phyloP scores from a whole-genome alignment of 2,329 filamentous ascomycete species.

The Hirsutella thompsonii region DNA sequence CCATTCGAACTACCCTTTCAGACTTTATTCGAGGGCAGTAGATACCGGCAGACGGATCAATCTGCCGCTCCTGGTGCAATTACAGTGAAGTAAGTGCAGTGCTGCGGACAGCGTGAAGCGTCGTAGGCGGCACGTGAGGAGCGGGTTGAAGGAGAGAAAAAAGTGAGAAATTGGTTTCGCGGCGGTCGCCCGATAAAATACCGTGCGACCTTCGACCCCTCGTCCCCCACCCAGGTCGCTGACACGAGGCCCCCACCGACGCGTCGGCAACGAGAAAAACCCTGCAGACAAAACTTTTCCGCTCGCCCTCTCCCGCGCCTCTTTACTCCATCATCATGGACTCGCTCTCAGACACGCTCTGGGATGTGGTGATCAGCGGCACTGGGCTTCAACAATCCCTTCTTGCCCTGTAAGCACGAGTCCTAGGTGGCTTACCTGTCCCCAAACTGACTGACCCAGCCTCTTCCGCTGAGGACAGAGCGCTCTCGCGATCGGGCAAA shows the following conservation, averaged over 20 bases:
- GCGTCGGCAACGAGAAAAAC: slow-evolving; percentile 6
- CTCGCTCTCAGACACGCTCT: slow-evolving; percentile 57
- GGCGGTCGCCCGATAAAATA: slow-evolving; percentile 1
- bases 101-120: slow-evolving; percentile 26
- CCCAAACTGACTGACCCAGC: slow-evolving; percentile 19
- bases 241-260: neutral
- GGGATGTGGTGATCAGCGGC: slow-evolving; percentile 70
- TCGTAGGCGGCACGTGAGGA: slow-evolving; percentile 17
- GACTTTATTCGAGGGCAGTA: slow-evolving; percentile 68
- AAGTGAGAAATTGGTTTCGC: slow-evolving; percentile 16
- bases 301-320: neutral
- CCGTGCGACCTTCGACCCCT: neutral
- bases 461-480: slow-evolving; percentile 40
- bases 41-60: slow-evolving; percentile 61
- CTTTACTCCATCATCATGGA: slow-evolving; percentile 43
- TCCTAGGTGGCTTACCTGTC: slow-evolving; percentile 15
- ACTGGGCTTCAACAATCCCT: slow-evolving; percentile 70
- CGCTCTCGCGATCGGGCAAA: slow-evolving; percentile 83
- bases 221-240: neutral
- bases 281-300: slow-evolving; percentile 4
- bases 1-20: slow-evolving; percentile 80
- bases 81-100: slow-evolving; percentile 32
- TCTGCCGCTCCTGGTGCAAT: slow-evolving; percentile 45
- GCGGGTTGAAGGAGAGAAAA: slow-evolving; percentile 14
- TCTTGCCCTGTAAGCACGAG: slow-evolving; percentile 55